These are phyloP conservation scores for Chalciporus pseudorubinellus DNA, from an alignment of 768 basidiomycete species.

Conservation along the genomic window DNA sequence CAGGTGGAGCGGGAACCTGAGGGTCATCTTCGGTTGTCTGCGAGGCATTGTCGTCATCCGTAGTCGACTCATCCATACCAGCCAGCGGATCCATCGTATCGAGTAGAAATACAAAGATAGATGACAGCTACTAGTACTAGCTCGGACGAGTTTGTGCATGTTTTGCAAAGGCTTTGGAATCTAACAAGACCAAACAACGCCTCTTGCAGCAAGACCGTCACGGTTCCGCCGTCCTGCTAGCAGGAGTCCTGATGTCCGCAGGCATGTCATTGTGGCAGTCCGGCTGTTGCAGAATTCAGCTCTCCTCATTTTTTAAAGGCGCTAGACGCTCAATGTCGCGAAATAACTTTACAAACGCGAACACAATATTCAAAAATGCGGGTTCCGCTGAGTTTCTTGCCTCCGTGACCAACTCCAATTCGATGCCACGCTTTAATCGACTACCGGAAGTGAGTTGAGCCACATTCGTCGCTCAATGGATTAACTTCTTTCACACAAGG, in stretches of 20 bases:
- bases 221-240: too few species aligned
- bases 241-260: too few species aligned
- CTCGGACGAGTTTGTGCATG: slow-evolving; percentile 20
- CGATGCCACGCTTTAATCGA: slow-evolving; percentile 15
- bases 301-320: not conserved
- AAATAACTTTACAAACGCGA: slow-evolving; percentile 12
- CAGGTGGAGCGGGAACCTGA: slow-evolving; percentile 57
- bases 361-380: slow-evolving; percentile 20
- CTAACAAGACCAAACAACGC: slow-evolving; percentile 24
- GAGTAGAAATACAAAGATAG: not conserved
- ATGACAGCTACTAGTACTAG: not conserved
- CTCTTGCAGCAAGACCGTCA: too few species aligned
- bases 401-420: slow-evolving; percentile 17
- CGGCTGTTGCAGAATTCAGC: not conserved
- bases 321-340: not conserved
- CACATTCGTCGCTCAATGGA: not conserved
- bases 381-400: slow-evolving; percentile 30
- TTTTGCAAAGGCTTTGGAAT: slow-evolving; percentile 24
- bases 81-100: slow-evolving; percentile 20
- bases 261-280: slow-evolving; percentile 17
- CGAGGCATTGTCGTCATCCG: slow-evolving; percentile 65
- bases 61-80: slow-evolving; percentile 43
- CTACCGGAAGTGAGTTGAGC: slow-evolving; percentile 29
- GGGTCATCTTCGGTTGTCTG: slow-evolving; percentile 87
- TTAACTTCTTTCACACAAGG: slow-evolving; percentile 12